Evolutionary conservation across 2,329 filamentous ascomycete genomes (phyloP), one percentile per base, ranked within the genome.

Genomic region (Trichoderma sp.): DNA sequence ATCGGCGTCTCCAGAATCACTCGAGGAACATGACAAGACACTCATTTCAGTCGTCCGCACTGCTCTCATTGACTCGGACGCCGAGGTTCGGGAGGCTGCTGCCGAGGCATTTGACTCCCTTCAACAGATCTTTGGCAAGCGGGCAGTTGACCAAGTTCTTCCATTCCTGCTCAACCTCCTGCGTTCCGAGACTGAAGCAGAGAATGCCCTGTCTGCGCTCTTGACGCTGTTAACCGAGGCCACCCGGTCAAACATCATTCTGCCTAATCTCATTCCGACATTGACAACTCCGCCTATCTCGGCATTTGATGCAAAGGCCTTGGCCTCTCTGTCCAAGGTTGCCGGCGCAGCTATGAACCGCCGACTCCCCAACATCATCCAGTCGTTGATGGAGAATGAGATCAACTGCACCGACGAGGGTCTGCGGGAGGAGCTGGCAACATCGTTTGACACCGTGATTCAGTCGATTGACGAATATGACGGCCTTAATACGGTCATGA

Each of bases 91-190:
- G 75, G 95, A 99, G 77, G 92, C 95, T 65, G 95, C 96, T 28
- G 95, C 96, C 24, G 95, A 99, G 78, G 95, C 95, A 2, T 99
- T 99, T 74, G 95, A 99, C 77, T 92, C 93, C 41, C 79, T 99
- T 66, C 95, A 99, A 77, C 91, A 94, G 73, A 91, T 96, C 59
- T 83, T 98, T 68, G 95, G 95, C 80, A 98, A 97, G 83, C 90
- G 88, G 72, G 93, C 93, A 62, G 91, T 99, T 59, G 94, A 99
- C 73, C 93, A 98, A 75, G 95, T 99, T 26, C 83, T 99, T 68
- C 96, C 96, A 62, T 90, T 93, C 79, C 87, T 99, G 34, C 88
- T 99, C 73, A 94, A 87, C 74, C 85, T 98, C n/a, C 81, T 99
- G 66, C 89, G 93, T 63, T 90, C 89, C 55, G 91, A 97, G 65